phyloP scores from a whole-genome alignment of 768 basidiomycete species.

The Leccinum barrowsii region DNA sequence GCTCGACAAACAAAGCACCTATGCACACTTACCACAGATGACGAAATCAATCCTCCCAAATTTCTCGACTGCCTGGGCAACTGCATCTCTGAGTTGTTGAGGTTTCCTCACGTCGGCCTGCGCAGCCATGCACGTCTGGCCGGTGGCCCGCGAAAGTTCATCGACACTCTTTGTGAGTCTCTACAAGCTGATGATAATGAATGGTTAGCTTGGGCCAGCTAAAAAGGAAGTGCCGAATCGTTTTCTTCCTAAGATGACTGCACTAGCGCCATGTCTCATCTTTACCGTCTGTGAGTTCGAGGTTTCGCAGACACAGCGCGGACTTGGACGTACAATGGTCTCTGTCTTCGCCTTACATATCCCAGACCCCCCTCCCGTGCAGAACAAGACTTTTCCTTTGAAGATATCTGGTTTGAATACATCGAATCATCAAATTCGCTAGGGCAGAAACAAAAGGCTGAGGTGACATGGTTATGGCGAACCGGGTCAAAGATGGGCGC shows the following conservation, averaged over 20 bases:
- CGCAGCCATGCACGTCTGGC: constrained; percentile 63
- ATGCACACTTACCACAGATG: constrained; percentile 66
- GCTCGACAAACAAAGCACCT: not conserved
- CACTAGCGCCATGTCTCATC: constrained; percentile 82
- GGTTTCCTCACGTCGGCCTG: constrained; percentile 84
- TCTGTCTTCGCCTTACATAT: constrained; percentile 91
- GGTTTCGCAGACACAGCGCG: not conserved
- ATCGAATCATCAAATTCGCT: constrained; percentile 43
- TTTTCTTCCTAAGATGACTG: constrained; percentile 86
- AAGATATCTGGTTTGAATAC: constrained; percentile 76
- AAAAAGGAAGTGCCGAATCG: constrained; percentile 34
- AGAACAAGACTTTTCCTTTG: constrained; percentile 86
- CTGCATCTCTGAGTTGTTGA: constrained; percentile 69
- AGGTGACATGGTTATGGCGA: constrained; percentile 33
- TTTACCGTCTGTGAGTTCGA: constrained; percentile 27
- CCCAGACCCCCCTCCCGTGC: constrained; percentile 89
- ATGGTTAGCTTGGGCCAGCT: constrained; percentile 1
- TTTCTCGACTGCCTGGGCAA: constrained; percentile 63
- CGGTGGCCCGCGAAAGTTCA: constrained; percentile 68
- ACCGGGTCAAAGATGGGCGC: no score
- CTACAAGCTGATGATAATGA: constrained; percentile 49
- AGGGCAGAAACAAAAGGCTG: constrained; percentile 42
- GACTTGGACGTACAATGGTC: constrained; percentile 54
- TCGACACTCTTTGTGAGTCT: constrained; percentile 56
- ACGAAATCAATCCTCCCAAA: constrained; percentile 94